A percentile compares a stretch with the other conserved stretches of the same genome.
These are phyloP conservation scores for Butyriboletus loyo DNA, from an alignment of 768 basidiomycete species.

Conservation along the genomic window DNA sequence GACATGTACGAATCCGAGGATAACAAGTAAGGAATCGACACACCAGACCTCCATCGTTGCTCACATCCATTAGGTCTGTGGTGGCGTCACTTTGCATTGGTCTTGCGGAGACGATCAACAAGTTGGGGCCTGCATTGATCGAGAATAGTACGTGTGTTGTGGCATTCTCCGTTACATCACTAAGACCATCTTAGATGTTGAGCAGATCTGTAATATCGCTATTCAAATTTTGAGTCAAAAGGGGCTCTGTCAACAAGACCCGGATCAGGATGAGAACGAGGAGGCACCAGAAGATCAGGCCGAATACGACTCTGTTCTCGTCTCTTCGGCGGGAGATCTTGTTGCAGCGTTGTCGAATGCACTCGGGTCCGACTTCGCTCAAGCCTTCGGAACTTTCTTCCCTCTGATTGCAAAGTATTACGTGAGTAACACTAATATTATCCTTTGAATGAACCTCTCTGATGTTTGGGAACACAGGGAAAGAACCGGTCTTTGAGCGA, in stretches of 20 bases:
- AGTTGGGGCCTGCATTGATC: constrained; percentile 84
- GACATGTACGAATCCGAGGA: constrained; percentile 94
- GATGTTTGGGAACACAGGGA: constrained; percentile 46
- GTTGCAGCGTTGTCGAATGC: constrained; percentile 84
- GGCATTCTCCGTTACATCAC: background rate
- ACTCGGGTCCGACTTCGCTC: constrained; percentile 80
- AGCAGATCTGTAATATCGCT: constrained; percentile 76
- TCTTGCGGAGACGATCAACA: constrained; percentile 88
- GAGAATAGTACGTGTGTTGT: constrained; percentile 58
- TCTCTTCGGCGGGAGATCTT: constrained; percentile 91
- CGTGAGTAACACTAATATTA: constrained; percentile 45
- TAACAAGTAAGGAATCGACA: constrained; percentile 75
- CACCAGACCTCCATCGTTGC: constrained; percentile 4
- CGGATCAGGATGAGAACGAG: constrained; percentile 85
- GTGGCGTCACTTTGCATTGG: constrained; percentile 85
- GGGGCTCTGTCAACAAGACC: constrained; percentile 94
- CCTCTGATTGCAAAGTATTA: constrained; percentile 91
- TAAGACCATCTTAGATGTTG: constrained; percentile 50
- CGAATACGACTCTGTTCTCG: constrained; percentile 94
- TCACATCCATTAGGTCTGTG: constrained; percentile 58
- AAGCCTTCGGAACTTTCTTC: constrained; percentile 82
- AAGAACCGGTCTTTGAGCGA: constrained; percentile 86
- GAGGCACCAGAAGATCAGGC: constrained; percentile 88
- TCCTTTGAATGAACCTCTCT: background rate
- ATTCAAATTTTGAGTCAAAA: constrained; percentile 89